Percentiles rank a stretch among this genome's conserved stretches.
These are phyloP conservation scores for Pugionium dolabratum DNA, from an alignment of 345 rosid species.

Conservation along the genomic window DNA sequence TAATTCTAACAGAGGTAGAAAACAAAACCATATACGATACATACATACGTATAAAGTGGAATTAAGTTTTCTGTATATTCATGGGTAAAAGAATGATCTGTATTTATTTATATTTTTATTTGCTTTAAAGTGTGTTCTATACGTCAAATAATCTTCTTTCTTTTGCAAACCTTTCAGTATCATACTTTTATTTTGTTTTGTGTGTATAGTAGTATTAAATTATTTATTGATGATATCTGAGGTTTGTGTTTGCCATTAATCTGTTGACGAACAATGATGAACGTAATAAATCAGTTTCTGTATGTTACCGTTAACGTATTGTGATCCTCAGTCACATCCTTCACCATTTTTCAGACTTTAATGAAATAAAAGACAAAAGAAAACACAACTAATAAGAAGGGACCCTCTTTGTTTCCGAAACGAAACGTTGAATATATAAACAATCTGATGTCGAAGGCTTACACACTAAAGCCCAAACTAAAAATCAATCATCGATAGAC, in stretches of 20 bases:
- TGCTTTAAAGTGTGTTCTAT: conserved; percentile 34
- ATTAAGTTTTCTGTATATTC: conserved; percentile 36
- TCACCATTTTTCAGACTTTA: conserved; percentile 31
- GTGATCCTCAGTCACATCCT: conserved; percentile 30
- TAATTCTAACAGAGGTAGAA: conserved; percentile 35
- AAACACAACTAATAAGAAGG: neutral
- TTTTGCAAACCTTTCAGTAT: conserved; percentile 30
- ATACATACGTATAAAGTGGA: conserved; percentile 35
- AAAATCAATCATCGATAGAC: no score
- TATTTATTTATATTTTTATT: conserved; percentile 27
- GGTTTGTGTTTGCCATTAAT: conserved; percentile 26
- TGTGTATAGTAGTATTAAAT: neutral
- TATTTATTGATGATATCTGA: conserved; percentile 12
- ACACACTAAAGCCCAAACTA: no score
- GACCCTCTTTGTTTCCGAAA: no score
- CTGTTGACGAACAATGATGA: conserved; percentile 32
- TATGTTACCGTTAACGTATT: conserved; percentile 37
- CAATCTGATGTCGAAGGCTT: no score
- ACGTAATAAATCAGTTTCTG: conserved; percentile 32
- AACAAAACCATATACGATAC: conserved; percentile 28
- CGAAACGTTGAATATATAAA: no score
- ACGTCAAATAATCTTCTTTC: conserved; percentile 37
- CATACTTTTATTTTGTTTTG: conserved; percentile 25
- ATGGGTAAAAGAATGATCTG: conserved; percentile 21
- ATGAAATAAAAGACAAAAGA: conserved; percentile 35